Percentiles rank a stretch among this genome's conserved stretches.
Conservation (phyloP, 176 grass and related monocot genomes). For the Zoysia japonica region DNA sequence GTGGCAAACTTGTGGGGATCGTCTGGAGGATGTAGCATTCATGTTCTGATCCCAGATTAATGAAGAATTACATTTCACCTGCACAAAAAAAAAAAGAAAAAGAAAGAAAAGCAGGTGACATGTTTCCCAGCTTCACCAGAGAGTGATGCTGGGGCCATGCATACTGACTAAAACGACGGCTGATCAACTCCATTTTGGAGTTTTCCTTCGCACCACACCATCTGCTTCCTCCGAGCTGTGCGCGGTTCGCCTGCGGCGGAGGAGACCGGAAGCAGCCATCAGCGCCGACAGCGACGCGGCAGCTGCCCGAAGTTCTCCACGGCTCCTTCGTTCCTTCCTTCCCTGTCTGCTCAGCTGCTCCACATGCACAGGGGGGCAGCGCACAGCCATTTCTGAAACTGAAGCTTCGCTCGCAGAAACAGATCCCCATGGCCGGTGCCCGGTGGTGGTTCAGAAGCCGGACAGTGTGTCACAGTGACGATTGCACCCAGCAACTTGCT, state of each 20-base stretch:
- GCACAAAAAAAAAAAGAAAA: not conserved
- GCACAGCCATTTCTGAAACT: not conserved
- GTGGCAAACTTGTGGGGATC: not conserved
- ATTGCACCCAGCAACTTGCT: not conserved
- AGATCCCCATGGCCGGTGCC: not conserved
- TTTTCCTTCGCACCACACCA: not conserved
- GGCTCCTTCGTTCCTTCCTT: not conserved
- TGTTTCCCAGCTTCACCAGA: no score
- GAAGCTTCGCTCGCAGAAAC: not conserved
- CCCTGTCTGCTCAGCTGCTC: not conserved
- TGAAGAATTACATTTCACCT: not conserved
- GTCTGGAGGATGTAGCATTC: not conserved
- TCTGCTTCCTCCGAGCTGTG: no score
- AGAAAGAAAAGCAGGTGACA: not conserved
- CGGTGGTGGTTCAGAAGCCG: not conserved
- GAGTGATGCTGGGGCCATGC: conserved; percentile 1
- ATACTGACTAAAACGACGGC: conserved; percentile 1
- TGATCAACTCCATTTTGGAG: conserved; percentile 13
- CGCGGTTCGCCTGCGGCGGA: not conserved
- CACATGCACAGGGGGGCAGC: not conserved
- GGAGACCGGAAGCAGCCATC: conserved; percentile 6
- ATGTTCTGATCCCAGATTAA: not conserved
- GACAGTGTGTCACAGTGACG: not conserved
- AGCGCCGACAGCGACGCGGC: conserved; percentile 29
- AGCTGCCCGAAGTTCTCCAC: not conserved